Conservation (phyloP, 1,139 yeast genomes). For the Suhomyces maxii region DNA sequence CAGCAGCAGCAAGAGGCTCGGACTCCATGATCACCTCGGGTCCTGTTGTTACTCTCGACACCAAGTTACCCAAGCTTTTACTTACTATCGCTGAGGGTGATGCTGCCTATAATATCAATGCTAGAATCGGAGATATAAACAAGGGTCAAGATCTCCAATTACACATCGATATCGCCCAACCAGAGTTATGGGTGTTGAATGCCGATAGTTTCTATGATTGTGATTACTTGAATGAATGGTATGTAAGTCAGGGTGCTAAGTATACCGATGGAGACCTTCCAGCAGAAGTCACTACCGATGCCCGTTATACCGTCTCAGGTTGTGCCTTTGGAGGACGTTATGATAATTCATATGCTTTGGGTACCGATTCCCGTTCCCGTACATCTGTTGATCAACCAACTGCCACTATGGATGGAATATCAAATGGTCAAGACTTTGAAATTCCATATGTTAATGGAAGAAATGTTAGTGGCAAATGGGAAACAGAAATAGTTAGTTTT, state of each 20-base stretch:
- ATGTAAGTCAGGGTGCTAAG: conserved; percentile 13
- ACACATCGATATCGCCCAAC: conserved; percentile 35
- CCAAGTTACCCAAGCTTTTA: conserved; percentile 1
- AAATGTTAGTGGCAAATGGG: conserved; percentile 26
- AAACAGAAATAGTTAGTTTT: conserved; percentile 3
- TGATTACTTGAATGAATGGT: conserved; percentile 22
- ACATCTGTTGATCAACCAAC: conserved; percentile 5
- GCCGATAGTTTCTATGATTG: conserved; percentile 27
- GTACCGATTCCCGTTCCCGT: conserved; percentile 2
- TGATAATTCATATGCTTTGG: neutral
- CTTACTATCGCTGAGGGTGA: conserved; percentile 5
- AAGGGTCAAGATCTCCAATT: conserved; percentile 18
- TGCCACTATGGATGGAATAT: conserved; percentile 8
- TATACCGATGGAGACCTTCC: conserved; percentile 15
- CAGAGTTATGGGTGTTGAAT: conserved; percentile 41
- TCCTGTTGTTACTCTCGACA: neutral
- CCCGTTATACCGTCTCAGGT: conserved; percentile 23
- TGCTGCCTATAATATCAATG: conserved; percentile 8
- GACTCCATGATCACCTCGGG: neutral
- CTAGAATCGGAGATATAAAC: conserved; percentile 4
- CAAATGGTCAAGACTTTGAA: conserved; percentile 16
- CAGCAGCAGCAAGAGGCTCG: neutral
- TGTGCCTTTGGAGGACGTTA: conserved; percentile 34
- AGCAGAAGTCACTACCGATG: conserved; percentile 18
- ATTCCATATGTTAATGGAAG: conserved; percentile 32